These are phyloP conservation scores for Sechiopsis laciniata DNA, from an alignment of 306 rosid species.

Conservation along the genomic window DNA sequence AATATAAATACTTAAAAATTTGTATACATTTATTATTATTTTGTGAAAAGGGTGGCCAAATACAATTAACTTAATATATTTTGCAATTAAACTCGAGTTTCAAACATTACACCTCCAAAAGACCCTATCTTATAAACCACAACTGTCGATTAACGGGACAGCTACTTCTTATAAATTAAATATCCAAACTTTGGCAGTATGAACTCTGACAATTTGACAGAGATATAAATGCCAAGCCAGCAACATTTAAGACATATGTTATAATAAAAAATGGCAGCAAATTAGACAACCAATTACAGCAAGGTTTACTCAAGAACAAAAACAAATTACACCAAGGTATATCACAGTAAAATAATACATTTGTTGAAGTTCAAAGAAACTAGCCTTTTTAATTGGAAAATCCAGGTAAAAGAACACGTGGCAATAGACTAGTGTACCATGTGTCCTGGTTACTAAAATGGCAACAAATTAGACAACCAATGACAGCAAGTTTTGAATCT, in stretches of 20 bases:
- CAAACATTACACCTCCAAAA: no score
- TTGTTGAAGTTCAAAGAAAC: background rate
- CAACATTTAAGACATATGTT: background rate
- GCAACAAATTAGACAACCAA: background rate
- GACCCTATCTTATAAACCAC: no score
- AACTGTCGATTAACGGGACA: no score
- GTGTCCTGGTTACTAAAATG: background rate
- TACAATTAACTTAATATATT: no score
- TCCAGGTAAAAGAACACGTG: background rate
- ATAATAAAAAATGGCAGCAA: background rate
- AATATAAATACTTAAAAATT: no score
- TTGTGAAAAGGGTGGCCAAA: no score
- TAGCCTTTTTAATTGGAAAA: background rate
- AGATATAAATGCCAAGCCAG: background rate
- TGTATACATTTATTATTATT: no score
- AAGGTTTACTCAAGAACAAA: no score
- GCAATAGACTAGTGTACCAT: background rate
- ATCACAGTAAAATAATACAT: background rate
- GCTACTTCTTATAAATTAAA: no score
- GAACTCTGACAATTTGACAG: background rate
- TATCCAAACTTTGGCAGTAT: no score
- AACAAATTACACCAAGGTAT: background rate
- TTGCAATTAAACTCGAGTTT: no score
- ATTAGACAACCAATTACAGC: constrained; percentile 16
- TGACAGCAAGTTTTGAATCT: background rate